Evolutionary conservation across 176 grass and related monocot genomes (phyloP), one percentile per base, ranked within the genome.

Genomic region (Cenchrus americanus): DNA sequence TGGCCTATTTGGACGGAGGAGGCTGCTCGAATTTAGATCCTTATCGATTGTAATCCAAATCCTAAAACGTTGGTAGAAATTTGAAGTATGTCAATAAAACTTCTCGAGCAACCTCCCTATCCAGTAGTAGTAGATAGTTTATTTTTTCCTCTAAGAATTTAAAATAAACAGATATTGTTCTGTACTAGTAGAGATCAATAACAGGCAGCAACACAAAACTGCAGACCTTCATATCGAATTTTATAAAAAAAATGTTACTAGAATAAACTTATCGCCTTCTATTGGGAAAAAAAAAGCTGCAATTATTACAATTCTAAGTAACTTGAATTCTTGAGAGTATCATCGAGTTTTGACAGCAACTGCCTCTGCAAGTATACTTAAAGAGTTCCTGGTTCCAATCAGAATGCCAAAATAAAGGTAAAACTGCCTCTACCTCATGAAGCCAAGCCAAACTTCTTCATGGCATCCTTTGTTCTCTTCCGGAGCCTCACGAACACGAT

Each of bases 391-490:
- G 47, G 47, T 72, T 76, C n/a, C 27, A n/a, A 78, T 47, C 43
- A 88, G 34, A 40, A n/a, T 11, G 50, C 2, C 8, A 30, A 42
- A 77, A 26, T 34, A 70, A 50, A 41, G 23, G 14, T 63, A 62
- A 49, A 44, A 23, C 41, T 55, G 21, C 30, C 71, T n/a, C 10
- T 83, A 74, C 84, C 84, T 90, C 74, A 90, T 14, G 67, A 68
- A 13, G 61, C n/a, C 89, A 87, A 90, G 43, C 96, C 96, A 84
- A 90, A 92, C 80, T 98, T 98, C 74, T 94, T 88, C 76, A 98
- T 79, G n/a, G 80, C 77, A 83, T 93, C 53, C 81, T 70, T 89
- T 82, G 96, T 98, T 88, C 96, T 94, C 87, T 98, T 98, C 43
- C 87, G 81, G 34, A 96, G 80, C 37, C 96, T 88, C 64, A 78